These are phyloP conservation scores for Heterobasidion parviporum DNA, from an alignment of 1,284 basidiomycete species.

Conservation along the genomic window DNA sequence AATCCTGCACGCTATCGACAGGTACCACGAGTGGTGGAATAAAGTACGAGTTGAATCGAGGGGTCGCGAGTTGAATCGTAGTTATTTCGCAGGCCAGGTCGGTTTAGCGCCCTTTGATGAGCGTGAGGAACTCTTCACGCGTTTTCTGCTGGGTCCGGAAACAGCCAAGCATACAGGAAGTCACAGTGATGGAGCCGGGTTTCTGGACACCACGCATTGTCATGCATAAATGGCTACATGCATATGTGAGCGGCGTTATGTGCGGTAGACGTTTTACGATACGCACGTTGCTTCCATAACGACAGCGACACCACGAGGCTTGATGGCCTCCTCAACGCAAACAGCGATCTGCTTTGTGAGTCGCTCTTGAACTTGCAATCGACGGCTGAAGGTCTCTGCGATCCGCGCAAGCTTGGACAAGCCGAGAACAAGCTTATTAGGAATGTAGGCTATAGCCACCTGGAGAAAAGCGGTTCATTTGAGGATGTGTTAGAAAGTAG, in stretches of 20 bases:
- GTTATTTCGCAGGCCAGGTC: background rate
- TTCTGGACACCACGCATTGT: constrained; percentile 99
- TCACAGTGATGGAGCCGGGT: constrained; percentile 91
- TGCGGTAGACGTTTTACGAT: constrained; percentile 2
- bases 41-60: background rate
- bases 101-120: constrained; percentile 41
- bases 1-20: too few species aligned
- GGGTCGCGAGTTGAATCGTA: constrained; percentile 4
- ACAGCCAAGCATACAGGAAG: constrained; percentile 98
- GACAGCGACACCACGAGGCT: constrained; percentile 96
- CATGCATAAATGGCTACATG: constrained; percentile 94
- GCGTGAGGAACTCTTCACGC: constrained; percentile 86
- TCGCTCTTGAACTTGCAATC: constrained; percentile 96
- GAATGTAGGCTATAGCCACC: constrained; percentile 80
- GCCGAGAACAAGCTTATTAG: constrained; percentile 91
- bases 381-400: constrained; percentile 94
- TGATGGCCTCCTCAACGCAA: constrained; percentile 95
- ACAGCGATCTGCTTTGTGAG: constrained; percentile 97
- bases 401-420: constrained; percentile 97
- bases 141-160: constrained; percentile 98
- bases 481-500: constrained; percentile 3
- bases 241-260: constrained; percentile 2
- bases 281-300: constrained; percentile 97
- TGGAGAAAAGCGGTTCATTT: constrained; percentile 18
- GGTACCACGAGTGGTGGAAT: too few species aligned